Base-by-base conservation (phyloP, 1,139 yeast genomes). In the Chernovozyma sophiae-reginae region DNA sequence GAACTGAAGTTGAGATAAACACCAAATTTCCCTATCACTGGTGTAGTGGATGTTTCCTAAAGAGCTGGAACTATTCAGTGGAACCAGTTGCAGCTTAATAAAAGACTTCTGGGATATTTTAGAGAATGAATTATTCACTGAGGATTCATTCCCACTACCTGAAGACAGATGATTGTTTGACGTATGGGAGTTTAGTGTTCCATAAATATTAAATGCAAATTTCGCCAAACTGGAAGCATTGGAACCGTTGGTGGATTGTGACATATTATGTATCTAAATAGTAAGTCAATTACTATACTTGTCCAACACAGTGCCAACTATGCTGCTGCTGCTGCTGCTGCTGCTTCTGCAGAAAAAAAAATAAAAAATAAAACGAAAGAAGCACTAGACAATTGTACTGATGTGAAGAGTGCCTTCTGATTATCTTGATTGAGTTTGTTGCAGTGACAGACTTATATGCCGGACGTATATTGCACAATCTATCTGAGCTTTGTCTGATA, bases 151-250 rank as follows among this genome's bases (percentile, higher is more conserved):
- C 11, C 20, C 29, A 10, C 12, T 8, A 25, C n/a, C 17, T 12
- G 28, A 13, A 4, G 35, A 33, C 5, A 13, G 18, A 13, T 5
- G 4, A 16, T n/a, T 8, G 17, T 22, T 18, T 26, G 35, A 13
- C 6, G 10, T 16, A n/a, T 47, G 43, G 2, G 52, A 34, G 13
- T 43, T 43, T 20, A 60, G 39, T 4, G 62, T 49, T 4, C 66
- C 66, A 44, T 61, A 61, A 5, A 61, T 61, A 34, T 61, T 61
- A 39, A 60, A 61, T 2, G 67, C 66, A 47, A 60, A 61, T 38
- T 57, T 56, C 14, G 66, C 65, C 43, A 60, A 48, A 17, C 24
- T 17, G 13, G 38, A 37, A 18, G 27, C 25, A 28, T 32, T 33
- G 30, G 27, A 26, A 15, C 30, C 31, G 16, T 6, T 5, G 5